Evolutionary conservation across 495 filamentous ascomycete genomes (phyloP), one percentile per base, ranked within the genome.

Genomic region (Neurospora sublineolata): DNA sequence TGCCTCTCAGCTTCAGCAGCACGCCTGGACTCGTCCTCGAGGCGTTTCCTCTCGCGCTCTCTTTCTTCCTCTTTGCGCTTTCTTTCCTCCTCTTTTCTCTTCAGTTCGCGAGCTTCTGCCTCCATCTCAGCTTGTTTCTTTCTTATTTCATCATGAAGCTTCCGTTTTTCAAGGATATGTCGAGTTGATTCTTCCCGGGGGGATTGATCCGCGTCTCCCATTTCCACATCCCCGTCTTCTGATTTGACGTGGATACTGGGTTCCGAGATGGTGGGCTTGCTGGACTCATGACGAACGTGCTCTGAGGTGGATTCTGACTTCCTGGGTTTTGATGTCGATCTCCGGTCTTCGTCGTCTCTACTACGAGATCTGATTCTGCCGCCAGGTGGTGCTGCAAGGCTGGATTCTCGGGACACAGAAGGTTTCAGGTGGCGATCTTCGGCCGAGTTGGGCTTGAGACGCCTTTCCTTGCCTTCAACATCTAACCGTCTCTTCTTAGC

Each of bases 401-500:
- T 70, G 12, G 77, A 67, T 30, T 85, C 82, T 9, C 81, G 80
- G 33, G 81, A 77, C 5, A 74, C 39, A 2, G 79, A 74, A 44
- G 82, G 73, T 69, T 82, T 84, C 23, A 75, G 75, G 23, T 79
- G 79, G 4, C 80, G 81, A 37, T 80, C 81, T 11, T 85, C 83
- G 14, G 82, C 82, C 27, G 79, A 77, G 68, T 75, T 80, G 6
- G 80, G 77, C 36, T 82, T 78, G 36, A 77, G 75, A 12, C 80
- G 80, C 72, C 77, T 81, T 42, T 86, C 84, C 71, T 80, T 84
- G 46, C 75, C 76, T 5, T 86, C 82, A 3, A 70, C 74, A 42
- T 87, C 86, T 30, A 87, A 69, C 27, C 83, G 83, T 60, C 86
- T 79, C 72, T 82, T 79, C 76, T 88, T 88, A 39, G 80, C 69